Evolutionary conservation across 2,329 filamentous ascomycete species (phyloP).

Genomic region (Aspergillus pseudoviridinutans): DNA sequence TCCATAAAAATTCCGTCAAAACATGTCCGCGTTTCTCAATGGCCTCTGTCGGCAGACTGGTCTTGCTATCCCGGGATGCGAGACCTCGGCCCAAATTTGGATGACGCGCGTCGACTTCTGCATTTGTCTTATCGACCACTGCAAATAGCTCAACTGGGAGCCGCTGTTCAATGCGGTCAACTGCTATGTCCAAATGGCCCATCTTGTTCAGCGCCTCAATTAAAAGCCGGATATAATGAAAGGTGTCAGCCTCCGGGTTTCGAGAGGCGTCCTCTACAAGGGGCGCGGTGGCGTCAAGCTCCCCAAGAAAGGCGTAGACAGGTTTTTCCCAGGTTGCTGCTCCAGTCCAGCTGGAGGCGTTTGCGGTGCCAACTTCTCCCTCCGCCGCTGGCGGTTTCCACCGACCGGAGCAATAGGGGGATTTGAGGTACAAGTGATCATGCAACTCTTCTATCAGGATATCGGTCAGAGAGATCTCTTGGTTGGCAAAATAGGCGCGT

Average conservation of each 20-base stretch:
- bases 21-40: constrained; percentile 77
- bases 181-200: constrained; percentile 75
- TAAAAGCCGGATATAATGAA: constrained; percentile 83
- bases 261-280: constrained; percentile 84
- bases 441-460: constrained; percentile 97
- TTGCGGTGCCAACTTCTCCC: constrained; percentile 25
- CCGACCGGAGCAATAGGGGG: constrained; percentile 91
- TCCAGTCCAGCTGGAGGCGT: constrained; percentile 22
- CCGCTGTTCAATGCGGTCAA: constrained; percentile 87
- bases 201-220: constrained; percentile 89
- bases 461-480: constrained; percentile 87
- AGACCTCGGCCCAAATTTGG: constrained; percentile 66
- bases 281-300: constrained; percentile 50
- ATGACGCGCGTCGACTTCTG: constrained; percentile 87
- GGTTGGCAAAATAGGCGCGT: constrained; percentile 82
- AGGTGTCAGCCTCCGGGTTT: constrained; percentile 93
- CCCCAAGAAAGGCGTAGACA: constrained; percentile 55
- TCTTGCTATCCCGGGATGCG: constrained; percentile 45
- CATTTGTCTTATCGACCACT: constrained; percentile 91
- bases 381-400: constrained; percentile 70
- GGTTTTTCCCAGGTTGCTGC: constrained; percentile 49
- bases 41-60: constrained; percentile 62
- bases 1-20: constrained; percentile 86
- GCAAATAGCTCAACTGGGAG: constrained; percentile 90
- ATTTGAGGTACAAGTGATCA: constrained; percentile 95